phyloP scores from a whole-genome alignment of 2,329 filamentous ascomycete genomes.

The Trichoderma simmonsii region DNA sequence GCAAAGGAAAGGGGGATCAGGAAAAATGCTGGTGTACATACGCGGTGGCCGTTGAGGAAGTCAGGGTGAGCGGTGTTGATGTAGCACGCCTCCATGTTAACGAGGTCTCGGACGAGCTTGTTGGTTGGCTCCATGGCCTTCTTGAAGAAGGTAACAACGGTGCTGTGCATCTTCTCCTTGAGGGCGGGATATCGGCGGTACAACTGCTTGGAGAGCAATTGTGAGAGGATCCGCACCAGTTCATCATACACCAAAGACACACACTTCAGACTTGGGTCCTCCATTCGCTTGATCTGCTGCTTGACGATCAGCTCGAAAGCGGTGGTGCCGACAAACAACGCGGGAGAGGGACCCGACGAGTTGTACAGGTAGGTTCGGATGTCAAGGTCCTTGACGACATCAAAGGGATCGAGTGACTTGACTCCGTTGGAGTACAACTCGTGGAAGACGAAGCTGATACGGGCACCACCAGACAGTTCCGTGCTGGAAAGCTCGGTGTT shows the following conservation, averaged over 20 bases:
- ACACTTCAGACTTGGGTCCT: conserved; percentile 96
- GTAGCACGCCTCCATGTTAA: conserved; percentile 94
- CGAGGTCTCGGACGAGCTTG: conserved; percentile 90
- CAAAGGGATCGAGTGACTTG: conserved; percentile 96
- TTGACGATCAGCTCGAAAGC: conserved; percentile 99
- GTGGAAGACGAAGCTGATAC: conserved; percentile 99
- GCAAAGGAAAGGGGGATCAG: not conserved
- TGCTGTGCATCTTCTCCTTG: conserved; percentile 94
- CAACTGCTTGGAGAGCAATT: conserved; percentile 81
- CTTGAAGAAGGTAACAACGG: conserved; percentile 95
- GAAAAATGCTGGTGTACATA: conserved; percentile 38
- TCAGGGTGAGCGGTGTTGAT: conserved; percentile 98
- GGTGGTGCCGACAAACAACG: conserved; percentile 93
- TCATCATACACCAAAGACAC: conserved; percentile 97
- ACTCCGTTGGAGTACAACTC: conserved; percentile 96
- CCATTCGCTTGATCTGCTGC: conserved; percentile 93
- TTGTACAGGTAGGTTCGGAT: conserved; percentile 98
- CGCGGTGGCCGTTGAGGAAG: conserved; percentile 91
- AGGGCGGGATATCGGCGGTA: conserved; percentile 91
- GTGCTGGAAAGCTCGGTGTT: conserved; percentile 93
- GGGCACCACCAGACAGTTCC: conserved; percentile 91
- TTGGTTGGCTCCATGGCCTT: conserved; percentile 98
- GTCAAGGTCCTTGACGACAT: conserved; percentile 94
- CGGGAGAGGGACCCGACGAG: conserved; percentile 96
- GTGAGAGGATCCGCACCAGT: conserved; percentile 88